Conservation (phyloP, 202 grass and related monocot species). For the Elaeis oleifera region DNA sequence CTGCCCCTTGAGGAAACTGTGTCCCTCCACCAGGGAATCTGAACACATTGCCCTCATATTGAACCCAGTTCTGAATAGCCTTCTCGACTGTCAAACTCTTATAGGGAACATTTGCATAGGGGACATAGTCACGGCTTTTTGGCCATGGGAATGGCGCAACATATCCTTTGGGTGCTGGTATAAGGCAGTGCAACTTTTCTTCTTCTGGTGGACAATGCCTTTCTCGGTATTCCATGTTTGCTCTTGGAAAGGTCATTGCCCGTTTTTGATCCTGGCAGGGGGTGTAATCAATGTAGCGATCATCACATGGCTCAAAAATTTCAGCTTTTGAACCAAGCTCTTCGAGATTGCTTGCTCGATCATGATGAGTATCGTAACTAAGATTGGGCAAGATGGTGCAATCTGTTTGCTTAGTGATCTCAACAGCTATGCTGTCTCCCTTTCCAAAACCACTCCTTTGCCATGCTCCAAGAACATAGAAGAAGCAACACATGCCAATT, state of each 20-base stretch:
- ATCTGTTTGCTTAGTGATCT: conserved; percentile 87
- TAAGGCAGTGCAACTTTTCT: conserved; percentile 74
- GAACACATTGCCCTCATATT: conserved; percentile 89
- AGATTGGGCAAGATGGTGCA: conserved; percentile 81
- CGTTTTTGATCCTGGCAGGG: conserved; percentile 90
- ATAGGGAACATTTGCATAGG: conserved; percentile 89
- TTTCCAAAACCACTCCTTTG: conserved; percentile 97
- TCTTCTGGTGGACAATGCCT: conserved; percentile 75
- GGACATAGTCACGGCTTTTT: conserved; percentile 90
- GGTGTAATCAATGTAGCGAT: conserved; percentile 63
- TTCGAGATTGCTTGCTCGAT: conserved; percentile 19
- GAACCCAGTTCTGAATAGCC: conserved; percentile 98
- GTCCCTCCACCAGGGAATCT: conserved; percentile 98
- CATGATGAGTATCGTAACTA: conserved; percentile 69
- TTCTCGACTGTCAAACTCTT: conserved; percentile 99
- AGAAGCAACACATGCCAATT: conserved; percentile 91
- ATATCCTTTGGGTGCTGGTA: conserved; percentile 85
- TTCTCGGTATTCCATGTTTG: conserved; percentile 97
- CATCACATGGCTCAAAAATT: conserved; percentile 66
- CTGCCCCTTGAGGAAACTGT: conserved; percentile 96
- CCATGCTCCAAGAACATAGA: conserved; percentile 92
- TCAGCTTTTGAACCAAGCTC: conserved; percentile 30
- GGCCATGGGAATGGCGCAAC: conserved; percentile 93
- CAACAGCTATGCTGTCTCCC: conserved; percentile 91
- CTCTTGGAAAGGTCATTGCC: conserved; percentile 90